Evolutionary conservation across 2,329 filamentous ascomycete genomes (phyloP).

Genomic region (Neophaeococcomyces aloes): DNA sequence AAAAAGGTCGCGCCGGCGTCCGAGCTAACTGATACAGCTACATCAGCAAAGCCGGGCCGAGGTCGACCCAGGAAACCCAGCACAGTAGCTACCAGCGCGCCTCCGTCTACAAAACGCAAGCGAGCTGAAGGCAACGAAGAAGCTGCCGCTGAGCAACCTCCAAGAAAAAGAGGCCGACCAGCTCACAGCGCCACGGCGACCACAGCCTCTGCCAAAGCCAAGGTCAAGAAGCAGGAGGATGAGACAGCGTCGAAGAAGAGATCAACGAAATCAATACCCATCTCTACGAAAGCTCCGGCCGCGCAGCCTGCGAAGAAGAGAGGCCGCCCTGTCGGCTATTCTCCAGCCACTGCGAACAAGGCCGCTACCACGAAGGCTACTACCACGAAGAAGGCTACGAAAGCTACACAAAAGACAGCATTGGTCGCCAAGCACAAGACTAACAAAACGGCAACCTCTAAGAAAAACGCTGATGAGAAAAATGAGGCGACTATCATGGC

Average conservation of each 20-base stretch:
- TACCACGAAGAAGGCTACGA: neutral
- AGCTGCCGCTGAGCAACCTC: neutral
- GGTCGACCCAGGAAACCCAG: slow-evolving; percentile 4
- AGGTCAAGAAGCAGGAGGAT: neutral
- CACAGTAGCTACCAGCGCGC: neutral
- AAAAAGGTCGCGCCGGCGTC: neutral
- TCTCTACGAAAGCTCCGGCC: neutral
- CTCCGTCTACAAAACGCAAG: slow-evolving; percentile 5
- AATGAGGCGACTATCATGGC: slow-evolving; percentile 1
- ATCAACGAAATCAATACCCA: neutral
- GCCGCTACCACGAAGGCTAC: neutral
- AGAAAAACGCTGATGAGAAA: slow-evolving; percentile 9
- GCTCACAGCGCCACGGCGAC: neutral
- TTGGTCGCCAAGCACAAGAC: slow-evolving; percentile 8
- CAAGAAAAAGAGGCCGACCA: slow-evolving; percentile 2
- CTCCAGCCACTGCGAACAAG: too few species aligned
- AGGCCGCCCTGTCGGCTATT: neutral
- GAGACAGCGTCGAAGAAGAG: neutral
- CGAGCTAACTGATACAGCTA: neutral
- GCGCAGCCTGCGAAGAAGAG: neutral
- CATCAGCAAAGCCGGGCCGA: neutral
- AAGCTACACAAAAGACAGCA: slow-evolving; percentile 1
- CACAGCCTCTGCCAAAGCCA: neutral
- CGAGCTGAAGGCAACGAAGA: neutral
- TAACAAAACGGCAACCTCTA: neutral